Evolutionary conservation across 139 green algal species (phyloP), one percentile per base, ranked within the genome.

Genomic region (Micromonas pusilla): DNA sequence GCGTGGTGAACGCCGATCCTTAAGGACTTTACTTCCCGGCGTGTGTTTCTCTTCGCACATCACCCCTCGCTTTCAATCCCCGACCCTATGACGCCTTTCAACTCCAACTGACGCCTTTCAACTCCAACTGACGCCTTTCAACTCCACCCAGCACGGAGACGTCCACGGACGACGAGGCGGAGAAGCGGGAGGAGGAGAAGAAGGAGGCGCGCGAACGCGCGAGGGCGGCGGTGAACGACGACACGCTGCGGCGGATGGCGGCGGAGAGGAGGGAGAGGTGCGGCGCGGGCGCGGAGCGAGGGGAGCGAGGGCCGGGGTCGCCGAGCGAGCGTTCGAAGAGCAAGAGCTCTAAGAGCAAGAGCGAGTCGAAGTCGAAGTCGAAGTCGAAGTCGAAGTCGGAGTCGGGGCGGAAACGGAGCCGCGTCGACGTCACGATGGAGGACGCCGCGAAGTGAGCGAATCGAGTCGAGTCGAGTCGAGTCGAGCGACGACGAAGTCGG

Each of bases 181-280:
- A 65, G 54, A 65, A 65, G 54, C 54, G 54, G 26, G 54, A 65
- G 26, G 54, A 65, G 54, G 23, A 65, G 26, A 65, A 65, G 23
- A 65, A 23, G 54, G 54, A 65, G 54, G 54, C 54, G 26, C n/a
- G 54, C 54, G 54, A 65, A 25, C n/a, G 54, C n/a, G 54, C 1
- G 54, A 65, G 2, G 54, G 31, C 28, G 63, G 31, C 28, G 45
- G 16, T 57, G 45, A 57, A 57, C 45, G 45, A 57, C 45, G 45
- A 57, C 9, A 57, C 45, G 45, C 45, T 57, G 45, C 45, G 9
- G 45, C 9, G 16, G 45, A 57, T 57, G 45, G 45, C 45, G 45
- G 9, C 9, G 45, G 45, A 57, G 45, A 57, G 45, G 45, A 57
- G 16, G 45, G 45, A 57, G 45, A 57, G 45, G 45, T 9, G 9